Evolutionary conservation across 2,329 filamentous ascomycete genomes (phyloP), one percentile per base, ranked within the genome.

Genomic region (Diaporthe citriasiana): DNA sequence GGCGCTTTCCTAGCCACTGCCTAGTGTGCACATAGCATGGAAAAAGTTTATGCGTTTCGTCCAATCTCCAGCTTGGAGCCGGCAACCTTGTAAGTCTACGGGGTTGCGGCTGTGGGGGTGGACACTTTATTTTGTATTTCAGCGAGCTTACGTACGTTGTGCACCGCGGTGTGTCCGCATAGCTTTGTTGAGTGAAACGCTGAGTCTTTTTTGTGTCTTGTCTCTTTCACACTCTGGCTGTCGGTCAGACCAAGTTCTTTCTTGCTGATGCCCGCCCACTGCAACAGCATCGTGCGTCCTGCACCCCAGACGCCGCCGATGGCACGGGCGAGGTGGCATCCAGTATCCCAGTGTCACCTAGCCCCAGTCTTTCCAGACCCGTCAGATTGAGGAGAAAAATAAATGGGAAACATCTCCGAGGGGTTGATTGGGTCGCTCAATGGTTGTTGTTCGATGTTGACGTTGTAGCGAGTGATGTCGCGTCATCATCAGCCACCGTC

Each of bases 161-260:
- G 33, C 59, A 63, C 59, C 47, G 47, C 47, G 63, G 63, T 22
- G 63, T 68, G 47, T 68, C 47, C 63, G 63, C 47, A 68, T 53
- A 40, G 47, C 47, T 68, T 68, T 68, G 63, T 68, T 53, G 63
- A 68, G 63, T 68, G 63, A 68, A 40, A 68, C 63, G 63, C 63
- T 68, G 63, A 68, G 63, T 33, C 63, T 68, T 53, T 53, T 38
- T n/a, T 47, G 6, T 19, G 38, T 57, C 9, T 57, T 33, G 15
- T 12, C 3, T 4, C 25, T 6, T 6, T 40, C n/a, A 4, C 15
- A 4, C 30, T 35, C n/a, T 60, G 35, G 22, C 25, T 65, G 35
- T 65, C 40, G 25, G 40, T n/a, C 59, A 13, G n/a, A 9, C 47
- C 47, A 35, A 65, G 8, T 9, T 15, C 19, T 1, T 25, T 25